Evolutionary conservation across 2,329 filamentous ascomycete species (phyloP).

Genomic region (Albophoma yamanashiensis): DNA sequence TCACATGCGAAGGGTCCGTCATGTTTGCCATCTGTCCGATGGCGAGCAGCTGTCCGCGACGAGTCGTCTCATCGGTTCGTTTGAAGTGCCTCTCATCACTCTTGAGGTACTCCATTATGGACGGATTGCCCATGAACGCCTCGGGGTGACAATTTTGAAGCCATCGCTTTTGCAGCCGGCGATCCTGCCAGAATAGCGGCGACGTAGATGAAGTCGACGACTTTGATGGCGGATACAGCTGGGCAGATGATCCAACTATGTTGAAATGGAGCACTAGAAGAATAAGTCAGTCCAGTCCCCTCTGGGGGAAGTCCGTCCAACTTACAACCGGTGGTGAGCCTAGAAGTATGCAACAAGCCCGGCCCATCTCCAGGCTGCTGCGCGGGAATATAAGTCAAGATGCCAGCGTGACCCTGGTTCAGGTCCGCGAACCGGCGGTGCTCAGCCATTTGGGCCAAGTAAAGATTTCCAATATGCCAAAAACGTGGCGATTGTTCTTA

Average conservation of each 20-base stretch:
- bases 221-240: constrained; percentile 23
- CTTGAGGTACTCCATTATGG: constrained; percentile 19
- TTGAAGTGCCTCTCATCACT: constrained; percentile 24
- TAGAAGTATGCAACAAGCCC: constrained; percentile 19
- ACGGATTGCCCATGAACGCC: constrained; percentile 28
- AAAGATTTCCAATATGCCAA: constrained; percentile 17
- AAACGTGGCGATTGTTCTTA: constrained; percentile 12
- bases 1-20: constrained; percentile 14
- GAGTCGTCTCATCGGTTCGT: constrained; percentile 13
- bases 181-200: constrained; percentile 17
- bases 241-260: constrained; percentile 19
- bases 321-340: constrained; percentile 16
- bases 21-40: constrained; percentile 42
- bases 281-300: not conserved
- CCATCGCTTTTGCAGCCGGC: constrained; percentile 34
- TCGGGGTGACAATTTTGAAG: constrained; percentile 40
- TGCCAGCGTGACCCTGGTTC: constrained; percentile 20
- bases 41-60: constrained; percentile 31
- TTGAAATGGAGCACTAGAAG: constrained; percentile 19
- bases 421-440: constrained; percentile 18
- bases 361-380: constrained; percentile 10
- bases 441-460: constrained; percentile 26
- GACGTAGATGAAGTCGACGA: constrained; percentile 9
- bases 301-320: not conserved
- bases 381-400: constrained; percentile 18